These are phyloP conservation scores for Populus alba DNA, from an alignment of 345 rosid species.

Conservation along the genomic window DNA sequence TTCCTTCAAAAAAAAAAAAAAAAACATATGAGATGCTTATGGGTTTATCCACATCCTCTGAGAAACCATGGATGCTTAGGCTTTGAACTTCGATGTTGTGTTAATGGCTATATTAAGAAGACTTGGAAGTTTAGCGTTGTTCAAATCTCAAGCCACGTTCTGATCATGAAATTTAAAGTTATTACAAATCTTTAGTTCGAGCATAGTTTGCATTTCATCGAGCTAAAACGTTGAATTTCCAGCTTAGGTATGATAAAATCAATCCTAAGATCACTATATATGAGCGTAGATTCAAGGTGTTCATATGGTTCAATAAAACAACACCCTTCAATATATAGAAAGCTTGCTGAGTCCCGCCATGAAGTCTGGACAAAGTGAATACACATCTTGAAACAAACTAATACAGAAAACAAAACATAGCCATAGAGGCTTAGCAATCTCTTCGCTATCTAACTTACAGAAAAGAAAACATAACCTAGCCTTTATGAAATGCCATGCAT, in stretches of 20 bases:
- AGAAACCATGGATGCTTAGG: background rate
- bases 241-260: background rate
- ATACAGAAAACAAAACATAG: too few relatives aligned
- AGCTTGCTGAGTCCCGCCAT: too few relatives aligned
- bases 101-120: background rate
- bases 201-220: background rate
- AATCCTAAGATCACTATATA: background rate
- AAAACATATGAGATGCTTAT: background rate
- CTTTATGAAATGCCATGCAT: background rate
- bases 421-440: too few relatives aligned
- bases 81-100: background rate
- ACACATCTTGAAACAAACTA: too few relatives aligned
- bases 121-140: background rate
- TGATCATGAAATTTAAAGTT: background rate
- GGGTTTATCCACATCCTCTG: background rate
- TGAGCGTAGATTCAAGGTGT: too few relatives aligned
- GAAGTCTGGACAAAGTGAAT: too few relatives aligned
- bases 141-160: background rate
- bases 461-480: background rate
- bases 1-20: background rate
- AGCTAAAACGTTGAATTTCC: background rate
- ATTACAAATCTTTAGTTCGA: background rate
- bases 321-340: too few relatives aligned
- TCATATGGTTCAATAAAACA: too few relatives aligned
- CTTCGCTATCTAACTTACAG: too few relatives aligned